Base-by-base conservation (phyloP, 1,284 basidiomycete species). In the Termitomyces sp. region DNA sequence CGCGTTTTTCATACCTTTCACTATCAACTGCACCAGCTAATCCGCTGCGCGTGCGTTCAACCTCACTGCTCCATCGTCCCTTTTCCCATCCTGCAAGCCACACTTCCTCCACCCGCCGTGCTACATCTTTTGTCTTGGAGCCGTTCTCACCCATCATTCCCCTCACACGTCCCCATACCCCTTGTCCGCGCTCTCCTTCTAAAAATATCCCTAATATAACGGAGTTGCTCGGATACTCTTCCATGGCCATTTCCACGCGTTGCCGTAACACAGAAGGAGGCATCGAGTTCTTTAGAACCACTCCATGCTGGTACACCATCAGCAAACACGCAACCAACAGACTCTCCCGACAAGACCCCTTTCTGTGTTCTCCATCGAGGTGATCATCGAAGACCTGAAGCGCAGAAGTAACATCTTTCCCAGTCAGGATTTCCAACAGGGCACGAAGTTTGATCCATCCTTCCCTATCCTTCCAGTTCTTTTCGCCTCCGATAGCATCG, bases 51-150 rank as follows among this genome's bases (percentile, higher is more conserved):
- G 83, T 84, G 53, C 89, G 76, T 66, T 91, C 88, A 41, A 80
- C 67, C 64, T 90, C 87, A 43, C 68, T 72, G 40, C 76, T 71
- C 86, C 88, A 90, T 35, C 80, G 72, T 0, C 82, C 80, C 62
- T 72, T 77, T 65, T 88, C 85, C 88, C 87, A 90, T n/a, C 80
- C 77, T 13, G 81, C 80, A 2, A 88, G 71, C 89, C 89, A 91
- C 0, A 89, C 78, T 54, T 90, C 87, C 59, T 79, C 75, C 9
- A 80, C 68, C 55, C 83, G 71, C 62, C 86, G 72, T 41, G 73
- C 68, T 14, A 90, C 68, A 54, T 75, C 76, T 66, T 86, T 88
- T 54, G 75, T 72, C 49, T 66, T 68, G 21, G 62, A 67, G 13
- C 66, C 68, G 18, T 65, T 72, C 41, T 79, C 79, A 1, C 77